Conservation (phyloP, 345 rosid species). For the Rhodamnia rubescens region DNA sequence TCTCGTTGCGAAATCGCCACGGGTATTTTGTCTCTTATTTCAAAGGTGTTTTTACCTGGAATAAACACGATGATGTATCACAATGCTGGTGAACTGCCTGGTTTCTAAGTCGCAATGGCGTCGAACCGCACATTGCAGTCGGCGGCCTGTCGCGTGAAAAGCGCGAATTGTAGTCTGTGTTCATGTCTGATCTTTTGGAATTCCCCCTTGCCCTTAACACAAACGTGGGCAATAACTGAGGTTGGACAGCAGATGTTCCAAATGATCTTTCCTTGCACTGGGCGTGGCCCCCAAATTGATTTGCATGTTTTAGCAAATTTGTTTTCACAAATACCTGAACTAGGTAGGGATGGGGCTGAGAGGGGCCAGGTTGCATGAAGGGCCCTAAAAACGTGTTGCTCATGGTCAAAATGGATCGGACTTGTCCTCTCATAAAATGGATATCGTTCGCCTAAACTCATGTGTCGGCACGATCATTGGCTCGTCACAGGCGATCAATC, state of each 20-base stretch:
- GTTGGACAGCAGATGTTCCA: background rate
- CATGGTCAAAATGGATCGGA: background rate
- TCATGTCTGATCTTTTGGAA: background rate
- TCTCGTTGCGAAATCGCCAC: background rate
- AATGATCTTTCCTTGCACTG: background rate
- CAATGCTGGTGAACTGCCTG: background rate
- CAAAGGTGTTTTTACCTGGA: background rate
- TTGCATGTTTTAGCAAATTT: background rate
- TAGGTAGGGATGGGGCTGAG: background rate
- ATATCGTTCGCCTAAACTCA: background rate
- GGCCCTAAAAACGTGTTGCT: background rate
- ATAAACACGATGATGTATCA: background rate
- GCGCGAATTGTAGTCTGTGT: background rate
- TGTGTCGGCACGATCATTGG: background rate
- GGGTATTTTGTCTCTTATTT: background rate
- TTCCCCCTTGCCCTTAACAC: background rate
- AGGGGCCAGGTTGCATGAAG: background rate
- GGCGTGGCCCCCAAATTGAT: background rate
- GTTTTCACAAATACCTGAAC: background rate
- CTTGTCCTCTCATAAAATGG: too few relatives aligned
- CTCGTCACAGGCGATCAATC: background rate
- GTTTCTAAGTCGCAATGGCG: background rate
- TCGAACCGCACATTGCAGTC: background rate
- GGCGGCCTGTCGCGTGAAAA: background rate
- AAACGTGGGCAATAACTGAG: background rate